phyloP scores from a whole-genome alignment of 306 rosid species.

The Vachellia pachyceras region DNA sequence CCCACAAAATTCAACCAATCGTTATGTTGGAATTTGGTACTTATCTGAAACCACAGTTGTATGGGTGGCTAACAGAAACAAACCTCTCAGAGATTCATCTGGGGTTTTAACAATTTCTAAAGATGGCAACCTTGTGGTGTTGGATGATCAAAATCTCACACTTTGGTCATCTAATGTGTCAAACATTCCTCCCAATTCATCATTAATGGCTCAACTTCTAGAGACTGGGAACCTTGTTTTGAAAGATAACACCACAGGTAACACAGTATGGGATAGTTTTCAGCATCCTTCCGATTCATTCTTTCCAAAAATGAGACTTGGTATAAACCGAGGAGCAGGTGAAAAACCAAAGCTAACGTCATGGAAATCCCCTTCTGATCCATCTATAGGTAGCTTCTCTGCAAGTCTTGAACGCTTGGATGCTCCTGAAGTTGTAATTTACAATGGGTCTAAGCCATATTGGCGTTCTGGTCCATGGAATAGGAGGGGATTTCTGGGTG shows the following conservation, averaged over 20 bases:
- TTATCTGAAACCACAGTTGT: background rate
- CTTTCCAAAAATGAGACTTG: background rate
- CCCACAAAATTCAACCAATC: background rate
- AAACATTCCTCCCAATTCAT: background rate
- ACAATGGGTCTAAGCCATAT: background rate
- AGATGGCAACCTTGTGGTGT: conserved; percentile 9
- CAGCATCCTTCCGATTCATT: conserved; percentile 1
- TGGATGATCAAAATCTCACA: background rate
- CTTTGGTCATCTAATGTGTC: background rate
- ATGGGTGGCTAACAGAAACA: background rate
- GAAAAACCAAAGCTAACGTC: background rate
- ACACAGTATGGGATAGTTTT: background rate
- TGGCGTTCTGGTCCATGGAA: conserved; percentile 41
- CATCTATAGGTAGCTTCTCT: background rate
- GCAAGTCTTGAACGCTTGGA: background rate
- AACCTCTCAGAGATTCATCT: conserved; percentile 2
- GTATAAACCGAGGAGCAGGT: background rate
- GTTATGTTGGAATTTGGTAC: background rate
- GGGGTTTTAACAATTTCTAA: background rate
- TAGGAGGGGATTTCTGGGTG: conserved; percentile 8
- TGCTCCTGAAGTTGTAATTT: background rate
- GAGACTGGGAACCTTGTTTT: background rate
- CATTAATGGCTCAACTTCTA: background rate
- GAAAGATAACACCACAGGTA: background rate
- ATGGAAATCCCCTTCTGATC: background rate